phyloP scores from a whole-genome alignment of 129 eudicot species.

The Chrysanthemum lavandulifolium region DNA sequence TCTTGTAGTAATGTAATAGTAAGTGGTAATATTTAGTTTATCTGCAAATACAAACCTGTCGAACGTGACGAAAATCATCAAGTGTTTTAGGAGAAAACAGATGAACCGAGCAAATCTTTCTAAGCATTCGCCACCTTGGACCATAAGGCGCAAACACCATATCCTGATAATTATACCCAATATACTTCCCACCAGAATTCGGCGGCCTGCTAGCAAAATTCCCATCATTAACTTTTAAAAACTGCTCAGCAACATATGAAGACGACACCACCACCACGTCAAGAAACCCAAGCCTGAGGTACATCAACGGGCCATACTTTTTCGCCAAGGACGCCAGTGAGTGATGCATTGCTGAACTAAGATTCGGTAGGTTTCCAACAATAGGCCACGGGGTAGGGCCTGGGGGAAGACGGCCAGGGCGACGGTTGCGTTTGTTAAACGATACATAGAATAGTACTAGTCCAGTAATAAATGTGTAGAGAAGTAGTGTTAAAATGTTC shows the following conservation, averaged over 20 bases:
- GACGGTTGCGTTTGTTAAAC: conserved; percentile 27
- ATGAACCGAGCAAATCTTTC: conserved; percentile 65
- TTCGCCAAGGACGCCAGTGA: conserved; percentile 63
- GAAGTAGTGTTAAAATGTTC: conserved; percentile 12
- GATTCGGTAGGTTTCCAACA: conserved; percentile 75
- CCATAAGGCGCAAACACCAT: conserved; percentile 90
- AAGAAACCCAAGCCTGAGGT: conserved; percentile 65
- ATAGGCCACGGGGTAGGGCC: conserved; percentile 96
- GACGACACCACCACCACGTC: conserved; percentile 83
- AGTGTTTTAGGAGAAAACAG: conserved; percentile 72
- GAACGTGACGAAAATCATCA: conserved; percentile 68
- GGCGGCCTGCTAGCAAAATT: conserved; percentile 85
- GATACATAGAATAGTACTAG: conserved; percentile 23
- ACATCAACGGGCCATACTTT: conserved; percentile 72
- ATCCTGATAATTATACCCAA: conserved; percentile 86
- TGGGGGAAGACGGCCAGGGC: conserved; percentile 53
- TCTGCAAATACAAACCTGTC: conserved; percentile 45
- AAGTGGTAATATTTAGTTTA: too few species aligned
- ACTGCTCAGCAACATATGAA: conserved; percentile 57
- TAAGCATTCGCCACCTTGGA: conserved; percentile 26
- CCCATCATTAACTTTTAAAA: conserved; percentile 58
- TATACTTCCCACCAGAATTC: conserved; percentile 73
- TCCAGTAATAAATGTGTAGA: conserved; percentile 30
- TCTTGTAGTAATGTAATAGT: too few species aligned
- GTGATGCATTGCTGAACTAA: conserved; percentile 76